phyloP scores from a whole-genome alignment of 805 yeast genomes.

The Lachancea nothofagi region DNA sequence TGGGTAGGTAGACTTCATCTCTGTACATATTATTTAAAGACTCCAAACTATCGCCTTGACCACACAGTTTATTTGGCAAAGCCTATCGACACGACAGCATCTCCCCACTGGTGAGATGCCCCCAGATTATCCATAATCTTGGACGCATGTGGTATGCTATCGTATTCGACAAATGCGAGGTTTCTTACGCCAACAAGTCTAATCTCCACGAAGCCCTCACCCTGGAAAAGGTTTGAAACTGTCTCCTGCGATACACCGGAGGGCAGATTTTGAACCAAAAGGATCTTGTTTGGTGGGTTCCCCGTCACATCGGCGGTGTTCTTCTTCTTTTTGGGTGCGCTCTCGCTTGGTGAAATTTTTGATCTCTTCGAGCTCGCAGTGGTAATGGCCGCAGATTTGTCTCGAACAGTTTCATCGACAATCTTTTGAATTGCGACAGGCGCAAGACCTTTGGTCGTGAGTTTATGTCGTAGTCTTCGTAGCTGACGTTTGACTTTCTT shows the following conservation, averaged over 20 bases:
- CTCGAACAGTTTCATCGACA: constrained; percentile 6
- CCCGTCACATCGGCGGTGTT: constrained; percentile 20
- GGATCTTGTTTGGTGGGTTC: constrained; percentile 61
- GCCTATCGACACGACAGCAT: constrained; percentile 18
- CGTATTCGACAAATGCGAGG: constrained; percentile 80
- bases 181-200: constrained; percentile 61
- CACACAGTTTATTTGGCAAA: constrained; percentile 23
- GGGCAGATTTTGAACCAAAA: constrained; percentile 65
- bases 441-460: constrained; percentile 18
- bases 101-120: constrained; percentile 11
- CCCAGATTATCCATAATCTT: constrained; percentile 16
- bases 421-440: constrained; percentile 14
- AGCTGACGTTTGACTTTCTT: constrained; percentile 16
- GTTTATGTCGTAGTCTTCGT: constrained; percentile 24
- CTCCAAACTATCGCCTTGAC: background rate
- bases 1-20: too few species aligned
- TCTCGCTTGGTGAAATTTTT: constrained; percentile 1
- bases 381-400: background rate
- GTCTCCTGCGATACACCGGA: constrained; percentile 35
- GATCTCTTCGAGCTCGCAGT: background rate
- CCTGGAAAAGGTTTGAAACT: constrained; percentile 43
- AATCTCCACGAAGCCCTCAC: constrained; percentile 58
- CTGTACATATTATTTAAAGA: constrained; percentile 1
- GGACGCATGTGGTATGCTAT: constrained; percentile 46
- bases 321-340: constrained; percentile 8